Evolutionary conservation across 768 basidiomycete species (phyloP).

Genomic region (Rhodotorula toruloides): DNA sequence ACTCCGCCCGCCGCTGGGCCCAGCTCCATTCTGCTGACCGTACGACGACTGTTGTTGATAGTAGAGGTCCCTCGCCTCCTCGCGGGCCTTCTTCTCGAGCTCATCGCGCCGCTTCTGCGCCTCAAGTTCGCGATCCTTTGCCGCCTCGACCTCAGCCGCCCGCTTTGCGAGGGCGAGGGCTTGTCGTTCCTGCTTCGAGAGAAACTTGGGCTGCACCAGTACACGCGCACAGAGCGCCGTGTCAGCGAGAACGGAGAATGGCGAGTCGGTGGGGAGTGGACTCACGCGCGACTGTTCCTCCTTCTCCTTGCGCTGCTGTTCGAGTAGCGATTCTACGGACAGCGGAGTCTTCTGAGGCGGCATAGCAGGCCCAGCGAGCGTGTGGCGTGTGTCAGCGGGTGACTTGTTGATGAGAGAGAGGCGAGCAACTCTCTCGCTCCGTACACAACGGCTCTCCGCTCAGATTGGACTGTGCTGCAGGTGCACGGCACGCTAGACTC

Average conservation of each 20-base stretch:
- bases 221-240: too few species aligned
- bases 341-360: slow-evolving; percentile 53
- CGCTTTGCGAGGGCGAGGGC: slow-evolving; percentile 82
- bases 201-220: slow-evolving; percentile 73
- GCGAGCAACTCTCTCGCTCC: neutral
- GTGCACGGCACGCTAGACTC: neutral
- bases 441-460: neutral
- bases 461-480: neutral
- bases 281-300: slow-evolving; percentile 81
- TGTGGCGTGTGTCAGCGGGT: neutral
- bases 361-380: neutral
- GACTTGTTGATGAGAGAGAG: neutral
- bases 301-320: slow-evolving; percentile 80
- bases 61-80: slow-evolving; percentile 50
- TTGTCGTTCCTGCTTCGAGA: slow-evolving; percentile 86
- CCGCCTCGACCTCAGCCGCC: slow-evolving; percentile 69
- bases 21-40: neutral
- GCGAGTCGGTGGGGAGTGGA: neutral
- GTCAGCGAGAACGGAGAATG: neutral
- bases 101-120: slow-evolving; percentile 60
- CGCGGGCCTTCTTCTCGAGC: slow-evolving; percentile 71
- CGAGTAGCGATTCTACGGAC: slow-evolving; percentile 79
- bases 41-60: neutral
- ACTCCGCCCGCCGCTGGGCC: neutral
- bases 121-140: slow-evolving; percentile 63